A percentile compares a stretch with the other conserved stretches of the same genome.
phyloP scores from a whole-genome alignment of 2,329 filamentous ascomycete species.

The Lecanicillium sp. region DNA sequence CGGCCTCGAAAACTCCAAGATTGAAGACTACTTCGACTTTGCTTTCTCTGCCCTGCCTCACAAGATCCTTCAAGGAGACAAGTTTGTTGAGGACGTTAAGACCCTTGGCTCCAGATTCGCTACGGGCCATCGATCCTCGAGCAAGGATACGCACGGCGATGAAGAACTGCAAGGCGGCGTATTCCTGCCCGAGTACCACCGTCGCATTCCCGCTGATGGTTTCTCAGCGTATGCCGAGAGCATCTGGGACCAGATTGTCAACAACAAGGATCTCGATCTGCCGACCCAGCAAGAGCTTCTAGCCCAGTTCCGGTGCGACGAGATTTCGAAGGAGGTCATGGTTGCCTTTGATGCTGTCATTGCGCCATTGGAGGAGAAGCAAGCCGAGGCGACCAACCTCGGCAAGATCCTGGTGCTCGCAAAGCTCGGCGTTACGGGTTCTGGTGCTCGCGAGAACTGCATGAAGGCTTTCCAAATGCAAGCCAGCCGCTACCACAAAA shows the following conservation, averaged over 20 bases:
- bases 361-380: conserved; percentile 75
- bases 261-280: conserved; percentile 95
- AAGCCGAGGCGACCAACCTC: conserved; percentile 64
- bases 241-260: conserved; percentile 96
- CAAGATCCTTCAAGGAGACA: conserved; percentile 91
- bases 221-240: conserved; percentile 89
- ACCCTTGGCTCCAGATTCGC: conserved; percentile 76
- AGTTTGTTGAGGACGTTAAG: conserved; percentile 74
- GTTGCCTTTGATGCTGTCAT: conserved; percentile 77
- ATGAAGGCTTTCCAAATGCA: conserved; percentile 82
- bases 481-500: conserved; percentile 93
- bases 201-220: conserved; percentile 93
- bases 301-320: conserved; percentile 95
- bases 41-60: conserved; percentile 92
- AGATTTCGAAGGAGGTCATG: conserved; percentile 86
- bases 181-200: conserved; percentile 89
- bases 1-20: conserved; percentile 79
- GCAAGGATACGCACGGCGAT: conserved; percentile 54
- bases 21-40: conserved; percentile 98
- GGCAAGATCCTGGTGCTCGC: conserved; percentile 67
- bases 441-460: conserved; percentile 60
- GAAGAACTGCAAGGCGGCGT: conserved; percentile 72
- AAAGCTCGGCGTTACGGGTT: conserved; percentile 68
- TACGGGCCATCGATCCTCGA: conserved; percentile 67
- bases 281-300: conserved; percentile 95